A percentile compares a stretch with the other conserved stretches of the same genome.
Conservation (phyloP, 257 asterid genomes). For the Przewalskia tangutica region DNA sequence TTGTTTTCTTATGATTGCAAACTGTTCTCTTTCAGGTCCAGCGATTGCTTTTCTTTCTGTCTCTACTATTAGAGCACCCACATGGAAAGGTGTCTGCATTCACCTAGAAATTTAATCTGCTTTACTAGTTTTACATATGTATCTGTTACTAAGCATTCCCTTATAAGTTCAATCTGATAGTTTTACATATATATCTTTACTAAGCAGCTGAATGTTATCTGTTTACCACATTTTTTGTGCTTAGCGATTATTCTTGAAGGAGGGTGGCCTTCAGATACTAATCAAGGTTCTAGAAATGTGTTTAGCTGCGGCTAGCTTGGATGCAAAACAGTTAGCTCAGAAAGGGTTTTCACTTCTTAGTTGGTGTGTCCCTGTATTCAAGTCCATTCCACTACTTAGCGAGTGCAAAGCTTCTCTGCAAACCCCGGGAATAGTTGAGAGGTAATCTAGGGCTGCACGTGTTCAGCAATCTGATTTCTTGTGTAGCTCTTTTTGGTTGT, state of each 20-base stretch:
- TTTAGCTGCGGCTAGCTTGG: constrained; percentile 33
- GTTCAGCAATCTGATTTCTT: constrained; percentile 2
- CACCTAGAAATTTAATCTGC: not conserved
- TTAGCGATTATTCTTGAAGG: constrained; percentile 66
- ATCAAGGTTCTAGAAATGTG: constrained; percentile 60
- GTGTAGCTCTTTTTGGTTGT: not conserved
- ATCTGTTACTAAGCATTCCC: not conserved
- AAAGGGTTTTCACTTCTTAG: constrained; percentile 35
- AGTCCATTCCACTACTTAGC: constrained; percentile 49
- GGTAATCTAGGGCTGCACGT: constrained; percentile 33
- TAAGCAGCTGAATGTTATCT: constrained; percentile 8
- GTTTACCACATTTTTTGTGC: constrained; percentile 13
- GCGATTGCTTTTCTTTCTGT: constrained; percentile 58
- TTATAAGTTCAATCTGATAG: not conserved
- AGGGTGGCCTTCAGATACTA: constrained; percentile 57
- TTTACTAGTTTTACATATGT: not conserved
- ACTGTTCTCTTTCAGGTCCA: constrained; percentile 40
- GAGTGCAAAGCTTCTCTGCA: constrained; percentile 35
- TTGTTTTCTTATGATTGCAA: constrained; percentile 11
- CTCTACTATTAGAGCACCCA: constrained; percentile 82
- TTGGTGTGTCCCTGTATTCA: constrained; percentile 65
- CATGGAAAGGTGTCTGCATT: constrained; percentile 59
- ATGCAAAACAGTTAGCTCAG: constrained; percentile 41
- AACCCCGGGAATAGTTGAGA: constrained; percentile 34
- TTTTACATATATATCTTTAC: not conserved